Evolutionary conservation across 345 rosid species (phyloP), one percentile per base, ranked within the genome.

Genomic region (Cochlearia excelsa): DNA sequence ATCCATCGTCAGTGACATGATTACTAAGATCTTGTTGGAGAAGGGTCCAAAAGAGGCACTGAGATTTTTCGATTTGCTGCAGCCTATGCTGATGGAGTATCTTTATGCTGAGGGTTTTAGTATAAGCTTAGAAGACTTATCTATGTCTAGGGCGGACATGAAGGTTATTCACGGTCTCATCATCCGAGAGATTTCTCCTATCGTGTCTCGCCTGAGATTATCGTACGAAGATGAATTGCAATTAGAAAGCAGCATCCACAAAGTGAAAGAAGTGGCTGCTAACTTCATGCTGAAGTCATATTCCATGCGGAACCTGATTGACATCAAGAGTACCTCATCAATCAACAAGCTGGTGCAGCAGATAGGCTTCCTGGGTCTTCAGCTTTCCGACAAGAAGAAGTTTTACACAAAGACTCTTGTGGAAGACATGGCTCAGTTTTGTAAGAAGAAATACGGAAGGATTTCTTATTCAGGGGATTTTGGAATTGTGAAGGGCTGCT

Each of bases 61-160:
- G 27, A 67, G 70, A 47, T 85, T 89, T 71, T 89, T 89, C 58
- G 77, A 89, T 60, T 75, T 81, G 5, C 61, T 93, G 51, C 97
- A 93, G 77, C 95, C 99, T 10, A 54, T 93, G 27, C 53, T 93
- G 73, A 93, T 87, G 95, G 99, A 93, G 51, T 75, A 73, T 67
- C 9, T 89, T 11, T 83, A 63, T 56, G 54, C 65, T 38, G 83
- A 84, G 67, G 98, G 96, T 3, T 88, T 79, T 49, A 86, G 93
- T 71, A 74, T 88, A 38, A 57, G 85, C 46, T 64, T 93, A 63
- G 80, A 78, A 59, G 99, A 93, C 52, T 86, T 88, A 44, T 86
- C 75, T 46, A 68, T 86, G 49, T 74, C 92, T 35, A 73, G 57
- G 74, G 70, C 46, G 11, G 78, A 68, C 51, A 67, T 76, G 54